These are phyloP conservation scores for Isatis lusitanica DNA, from an alignment of 441 rosid genomes.

Conservation along the genomic window DNA sequence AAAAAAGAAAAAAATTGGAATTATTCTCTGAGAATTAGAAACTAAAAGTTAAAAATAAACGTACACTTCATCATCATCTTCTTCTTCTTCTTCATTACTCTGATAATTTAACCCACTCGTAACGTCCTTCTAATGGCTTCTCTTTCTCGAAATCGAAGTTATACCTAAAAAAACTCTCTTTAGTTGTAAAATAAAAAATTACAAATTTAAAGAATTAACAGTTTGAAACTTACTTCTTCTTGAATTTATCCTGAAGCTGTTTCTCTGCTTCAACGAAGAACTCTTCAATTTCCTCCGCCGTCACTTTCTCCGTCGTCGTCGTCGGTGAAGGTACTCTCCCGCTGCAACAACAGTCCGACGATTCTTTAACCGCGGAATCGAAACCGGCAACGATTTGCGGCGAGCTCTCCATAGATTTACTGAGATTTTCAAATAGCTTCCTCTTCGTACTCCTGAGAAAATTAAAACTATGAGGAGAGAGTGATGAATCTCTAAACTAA, in stretches of 20 bases:
- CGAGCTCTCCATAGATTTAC: constrained; percentile 23
- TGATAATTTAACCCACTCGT: constrained; percentile 61
- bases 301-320: constrained; percentile 43
- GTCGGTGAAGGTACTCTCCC: constrained; percentile 24
- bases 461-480: not conserved
- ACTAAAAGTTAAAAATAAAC: constrained; percentile 18
- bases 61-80: constrained; percentile 7
- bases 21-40: constrained; percentile 14
- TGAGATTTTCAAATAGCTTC: constrained; percentile 42
- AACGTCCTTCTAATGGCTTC: constrained; percentile 79
- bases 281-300: constrained; percentile 60
- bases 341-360: constrained; percentile 41
- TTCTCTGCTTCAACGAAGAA: constrained; percentile 70
- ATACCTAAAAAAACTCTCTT: constrained; percentile 47
- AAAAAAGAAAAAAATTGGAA: not conserved
- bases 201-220: not conserved
- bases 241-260: constrained; percentile 42
- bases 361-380: constrained; percentile 35
- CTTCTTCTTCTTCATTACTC: constrained; percentile 11
- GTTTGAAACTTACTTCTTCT: constrained; percentile 52
- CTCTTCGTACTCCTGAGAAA: constrained; percentile 43
- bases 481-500: not conserved
- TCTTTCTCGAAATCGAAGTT: constrained; percentile 76
- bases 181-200: not conserved
- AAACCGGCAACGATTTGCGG: not conserved